Conservation (phyloP, 495 filamentous ascomycete species). For the Daldinia grandis region DNA sequence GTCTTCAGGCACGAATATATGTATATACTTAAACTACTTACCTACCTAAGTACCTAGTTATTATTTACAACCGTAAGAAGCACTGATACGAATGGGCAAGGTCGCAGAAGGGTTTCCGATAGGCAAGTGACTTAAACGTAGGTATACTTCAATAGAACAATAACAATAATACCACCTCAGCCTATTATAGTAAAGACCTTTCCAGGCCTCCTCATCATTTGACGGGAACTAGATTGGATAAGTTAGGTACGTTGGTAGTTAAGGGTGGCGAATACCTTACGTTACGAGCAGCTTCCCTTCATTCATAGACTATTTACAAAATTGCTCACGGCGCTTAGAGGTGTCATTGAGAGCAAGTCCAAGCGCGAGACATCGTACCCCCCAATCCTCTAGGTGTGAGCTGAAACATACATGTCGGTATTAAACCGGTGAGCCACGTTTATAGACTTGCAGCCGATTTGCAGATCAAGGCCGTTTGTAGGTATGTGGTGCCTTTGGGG, state of each 20-base stretch:
- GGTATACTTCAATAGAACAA: slow-evolving; percentile 11
- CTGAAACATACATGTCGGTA: slow-evolving; percentile 36
- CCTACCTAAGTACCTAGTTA: no score
- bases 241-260: neutral
- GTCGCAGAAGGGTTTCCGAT: slow-evolving; percentile 1
- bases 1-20: neutral
- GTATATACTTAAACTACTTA: no score
- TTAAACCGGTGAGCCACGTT: slow-evolving; percentile 25
- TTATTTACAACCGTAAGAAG: neutral
- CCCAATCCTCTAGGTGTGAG: neutral
- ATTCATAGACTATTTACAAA: neutral
- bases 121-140: slow-evolving; percentile 6
- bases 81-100: slow-evolving; percentile 5
- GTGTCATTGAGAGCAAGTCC: slow-evolving; percentile 3
- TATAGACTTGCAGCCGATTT: neutral
- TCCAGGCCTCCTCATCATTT: neutral
- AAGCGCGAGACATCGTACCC: neutral
- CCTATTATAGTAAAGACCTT: slow-evolving; percentile 9
- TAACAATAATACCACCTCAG: slow-evolving; percentile 28
- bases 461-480: slow-evolving; percentile 16
- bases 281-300: neutral
- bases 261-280: slow-evolving; percentile 4
- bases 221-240: neutral
- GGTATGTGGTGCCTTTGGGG: slow-evolving; percentile 2
- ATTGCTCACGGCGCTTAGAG: neutral